Evolutionary conservation across 2,329 filamentous ascomycete genomes (phyloP), one percentile per base, ranked within the genome.

Genomic region (Stemphylium vesicarium): DNA sequence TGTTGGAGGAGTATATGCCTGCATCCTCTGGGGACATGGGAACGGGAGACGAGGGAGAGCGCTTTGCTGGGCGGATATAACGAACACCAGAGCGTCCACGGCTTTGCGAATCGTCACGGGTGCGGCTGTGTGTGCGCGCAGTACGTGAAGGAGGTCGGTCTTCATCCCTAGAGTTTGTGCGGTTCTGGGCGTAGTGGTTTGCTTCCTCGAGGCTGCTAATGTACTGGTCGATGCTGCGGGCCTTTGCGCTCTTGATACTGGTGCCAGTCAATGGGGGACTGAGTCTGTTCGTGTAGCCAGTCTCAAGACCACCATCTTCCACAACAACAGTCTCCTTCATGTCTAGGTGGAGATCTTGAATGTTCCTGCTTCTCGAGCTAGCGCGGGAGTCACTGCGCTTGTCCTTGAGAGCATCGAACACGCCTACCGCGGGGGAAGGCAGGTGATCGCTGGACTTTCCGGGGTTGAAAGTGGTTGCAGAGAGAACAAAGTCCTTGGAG

Each of bases 21-120:
- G 79, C 76, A 66, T 97, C 92, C 65, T 96, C 91, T 0, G 92
- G 92, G 3, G 93, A 96, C 93, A 97, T 97, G 3, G 93, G 92
- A 2, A 96, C 84, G 0, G 94, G 94, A 0, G 94, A 97, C 2
- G 92, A 96, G 0, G 94, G 94, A 1, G 94, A 97, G 18, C 90
- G 84, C 76, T 96, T 96, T 11, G 87, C 85, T 15, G 89, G 85
- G 69, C 87, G 89, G 59, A 89, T 92, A 60, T 87, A 88, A 18
- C 88, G 84, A 39, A 84, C 82, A 11, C 83, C 79, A 20, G 82
- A 83, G 58, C 90, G 84, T 16, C 90, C 90, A 53, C 90, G 86
- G 37, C 89, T 88, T 61, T 88, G 85, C 0, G 91, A 92, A 10
- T 75, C 74, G 15, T 90, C 88, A 18, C 87, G 82, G 16, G 56